A percentile compares a stretch with the other conserved stretches of the same genome.
Conservation (phyloP, 1,284 basidiomycete species). For the Lentinula novae-zelandiae region DNA sequence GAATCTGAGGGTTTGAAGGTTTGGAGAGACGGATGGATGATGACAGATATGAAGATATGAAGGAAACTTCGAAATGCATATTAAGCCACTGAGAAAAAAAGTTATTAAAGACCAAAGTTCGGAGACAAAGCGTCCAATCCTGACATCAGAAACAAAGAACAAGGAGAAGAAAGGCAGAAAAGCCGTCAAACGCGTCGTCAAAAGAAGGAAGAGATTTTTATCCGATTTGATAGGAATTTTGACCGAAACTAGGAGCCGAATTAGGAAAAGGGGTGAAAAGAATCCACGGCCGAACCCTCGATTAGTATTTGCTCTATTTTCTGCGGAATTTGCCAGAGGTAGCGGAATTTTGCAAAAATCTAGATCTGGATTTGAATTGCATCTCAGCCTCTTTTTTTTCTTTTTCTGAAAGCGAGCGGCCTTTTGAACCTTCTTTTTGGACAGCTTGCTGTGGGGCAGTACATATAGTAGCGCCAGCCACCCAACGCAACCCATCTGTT, state of each 20-base stretch:
- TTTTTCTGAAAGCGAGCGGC: background rate
- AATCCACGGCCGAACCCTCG: background rate
- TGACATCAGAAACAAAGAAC: background rate
- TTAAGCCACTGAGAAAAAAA: slow-evolving; percentile 1
- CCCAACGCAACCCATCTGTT: background rate
- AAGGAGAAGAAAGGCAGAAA: background rate
- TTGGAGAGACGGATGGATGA: background rate
- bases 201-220: background rate
- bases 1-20: background rate
- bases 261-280: background rate
- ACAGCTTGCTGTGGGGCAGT: background rate
- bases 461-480: background rate
- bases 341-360: background rate
- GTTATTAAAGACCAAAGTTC: slow-evolving; percentile 1
- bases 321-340: background rate
- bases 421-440: slow-evolving; percentile 4
- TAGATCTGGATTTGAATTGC: background rate
- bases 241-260: background rate
- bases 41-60: background rate
- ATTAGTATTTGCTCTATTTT: background rate
- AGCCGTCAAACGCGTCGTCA: background rate
- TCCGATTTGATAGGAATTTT: background rate
- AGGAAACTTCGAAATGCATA: background rate
- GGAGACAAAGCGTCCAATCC: background rate
- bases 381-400: background rate